Percentiles rank a stretch among this genome's conserved stretches.
These are phyloP conservation scores for Penicillium arizonense DNA, from an alignment of 495 filamentous ascomycete species.

Conservation along the genomic window DNA sequence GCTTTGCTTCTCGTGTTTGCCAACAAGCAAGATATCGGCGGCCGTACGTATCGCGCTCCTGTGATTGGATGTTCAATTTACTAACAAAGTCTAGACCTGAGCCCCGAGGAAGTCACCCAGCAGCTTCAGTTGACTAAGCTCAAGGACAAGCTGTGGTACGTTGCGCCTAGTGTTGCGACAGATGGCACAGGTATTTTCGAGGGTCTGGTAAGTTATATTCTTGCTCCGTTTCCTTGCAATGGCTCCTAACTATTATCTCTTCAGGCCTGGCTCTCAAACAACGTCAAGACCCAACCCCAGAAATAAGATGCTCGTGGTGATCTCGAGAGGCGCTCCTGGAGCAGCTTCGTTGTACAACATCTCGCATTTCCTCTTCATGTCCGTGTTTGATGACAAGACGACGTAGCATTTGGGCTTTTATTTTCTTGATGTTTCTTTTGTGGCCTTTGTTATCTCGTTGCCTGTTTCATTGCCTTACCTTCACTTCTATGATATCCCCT, in stretches of 20 bases:
- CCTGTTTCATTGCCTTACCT: slow-evolving; percentile 16
- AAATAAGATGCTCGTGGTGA: slow-evolving; percentile 36
- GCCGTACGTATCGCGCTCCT: slow-evolving; percentile 57
- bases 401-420: slow-evolving; percentile 43
- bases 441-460: slow-evolving; percentile 15
- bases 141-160: slow-evolving; percentile 93
- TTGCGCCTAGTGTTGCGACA: slow-evolving; percentile 92
- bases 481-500: slow-evolving; percentile 36
- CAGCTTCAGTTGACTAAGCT: slow-evolving; percentile 79
- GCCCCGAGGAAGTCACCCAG: slow-evolving; percentile 81
- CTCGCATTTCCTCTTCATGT: slow-evolving; percentile 39
- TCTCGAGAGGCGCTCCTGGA: slow-evolving; percentile 19
- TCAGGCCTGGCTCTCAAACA: slow-evolving; percentile 87
- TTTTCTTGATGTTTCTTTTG: slow-evolving; percentile 23
- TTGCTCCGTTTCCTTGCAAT: neutral
- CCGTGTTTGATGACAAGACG: slow-evolving; percentile 47
- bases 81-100: slow-evolving; percentile 63
- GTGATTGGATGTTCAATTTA: neutral
- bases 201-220: slow-evolving; percentile 65
- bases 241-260: slow-evolving; percentile 4
- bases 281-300: slow-evolving; percentile 73
- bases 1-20: slow-evolving; percentile 91
- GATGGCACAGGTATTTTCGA: slow-evolving; percentile 93
- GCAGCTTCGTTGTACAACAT: slow-evolving; percentile 43
- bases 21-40: slow-evolving; percentile 92